Conservation (phyloP, 2,329 filamentous ascomycete species). For the Tolypocladium sp. region DNA sequence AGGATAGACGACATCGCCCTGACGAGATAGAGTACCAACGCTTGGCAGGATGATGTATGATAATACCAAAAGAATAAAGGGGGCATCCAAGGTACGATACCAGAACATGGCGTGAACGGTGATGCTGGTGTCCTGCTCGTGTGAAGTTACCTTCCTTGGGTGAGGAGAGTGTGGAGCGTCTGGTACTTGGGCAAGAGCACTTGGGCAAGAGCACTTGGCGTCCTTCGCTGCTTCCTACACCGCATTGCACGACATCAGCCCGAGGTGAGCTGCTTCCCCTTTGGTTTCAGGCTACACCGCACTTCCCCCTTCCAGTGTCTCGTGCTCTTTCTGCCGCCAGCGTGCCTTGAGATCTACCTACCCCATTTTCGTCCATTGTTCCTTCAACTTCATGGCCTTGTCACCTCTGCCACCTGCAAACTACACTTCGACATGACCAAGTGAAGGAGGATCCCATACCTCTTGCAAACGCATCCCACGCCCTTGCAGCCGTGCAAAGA, state of each 20-base stretch:
- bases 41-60: slow-evolving; percentile 24
- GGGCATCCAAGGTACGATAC: background rate
- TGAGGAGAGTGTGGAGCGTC: too few relatives aligned
- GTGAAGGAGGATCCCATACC: background rate
- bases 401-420: background rate
- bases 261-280: background rate
- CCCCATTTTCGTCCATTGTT: background rate
- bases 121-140: background rate
- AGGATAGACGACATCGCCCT: slow-evolving; percentile 60
- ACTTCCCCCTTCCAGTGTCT: background rate
- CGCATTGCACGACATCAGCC: background rate
- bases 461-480: background rate
- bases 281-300: background rate
- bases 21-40: slow-evolving; percentile 36
- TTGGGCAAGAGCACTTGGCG: background rate
- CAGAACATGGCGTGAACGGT: background rate
- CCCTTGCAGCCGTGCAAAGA: background rate
- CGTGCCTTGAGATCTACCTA: background rate
- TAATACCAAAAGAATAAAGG: slow-evolving; percentile 20
- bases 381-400: background rate
- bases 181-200: background rate
- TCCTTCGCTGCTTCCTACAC: background rate
- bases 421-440: background rate
- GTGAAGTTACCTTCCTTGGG: background rate
- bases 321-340: background rate